Percentiles rank a stretch among this genome's conserved stretches.
These are phyloP conservation scores for Cornus controversa DNA, from an alignment of 148 eudicot species.

Conservation along the genomic window DNA sequence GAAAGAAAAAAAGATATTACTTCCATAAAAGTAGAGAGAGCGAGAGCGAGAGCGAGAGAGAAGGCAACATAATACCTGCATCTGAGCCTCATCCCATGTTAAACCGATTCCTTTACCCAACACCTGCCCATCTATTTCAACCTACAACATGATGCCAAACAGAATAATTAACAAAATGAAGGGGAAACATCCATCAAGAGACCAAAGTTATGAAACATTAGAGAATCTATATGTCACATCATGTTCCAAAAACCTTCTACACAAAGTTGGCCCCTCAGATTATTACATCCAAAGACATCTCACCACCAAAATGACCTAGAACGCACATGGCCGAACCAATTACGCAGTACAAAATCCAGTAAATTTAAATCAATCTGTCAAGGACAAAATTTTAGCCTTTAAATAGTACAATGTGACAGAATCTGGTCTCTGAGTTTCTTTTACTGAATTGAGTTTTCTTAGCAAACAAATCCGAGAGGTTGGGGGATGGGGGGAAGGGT, in stretches of 20 bases:
- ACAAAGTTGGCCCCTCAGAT: not conserved
- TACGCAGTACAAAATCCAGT: not conserved
- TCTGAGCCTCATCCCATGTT: slow-evolving; percentile 81
- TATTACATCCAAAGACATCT: not conserved
- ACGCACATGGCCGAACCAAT: not conserved
- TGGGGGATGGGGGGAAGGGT: not conserved
- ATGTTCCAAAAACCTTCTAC: not conserved
- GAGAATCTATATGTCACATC: not conserved
- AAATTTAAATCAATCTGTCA: not conserved
- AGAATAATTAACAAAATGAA: not conserved
- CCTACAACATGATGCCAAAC: slow-evolving; percentile 39
- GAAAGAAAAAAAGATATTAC: not conserved
- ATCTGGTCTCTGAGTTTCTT: not conserved
- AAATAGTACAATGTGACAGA: not conserved
- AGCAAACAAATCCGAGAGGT: not conserved
- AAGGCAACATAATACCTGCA: slow-evolving; percentile 44
- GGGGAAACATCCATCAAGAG: no score
- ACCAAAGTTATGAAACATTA: not conserved
- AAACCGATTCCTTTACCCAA: slow-evolving; percentile 69
- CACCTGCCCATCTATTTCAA: slow-evolving; percentile 81
- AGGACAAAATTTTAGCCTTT: not conserved
- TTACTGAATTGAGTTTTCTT: not conserved
- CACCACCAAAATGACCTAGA: not conserved
- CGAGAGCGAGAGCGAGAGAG: not conserved
- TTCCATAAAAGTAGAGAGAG: not conserved